Percentiles rank a stretch among this genome's conserved stretches.
phyloP scores from a whole-genome alignment of 805 yeast species.

The Schizosaccharomyces pombe region DNA sequence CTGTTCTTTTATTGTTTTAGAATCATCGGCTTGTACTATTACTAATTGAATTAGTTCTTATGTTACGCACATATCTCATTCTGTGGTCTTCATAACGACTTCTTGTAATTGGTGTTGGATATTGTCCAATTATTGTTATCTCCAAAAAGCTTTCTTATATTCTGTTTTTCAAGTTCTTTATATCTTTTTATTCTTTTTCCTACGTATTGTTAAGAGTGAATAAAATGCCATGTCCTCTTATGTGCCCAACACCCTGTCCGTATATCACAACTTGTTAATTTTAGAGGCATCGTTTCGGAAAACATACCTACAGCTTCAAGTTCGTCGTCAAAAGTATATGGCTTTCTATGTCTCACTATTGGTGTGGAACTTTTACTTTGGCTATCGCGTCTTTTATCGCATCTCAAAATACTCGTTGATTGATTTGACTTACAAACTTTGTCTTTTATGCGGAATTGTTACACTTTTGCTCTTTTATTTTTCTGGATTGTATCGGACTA shows the following conservation, averaged over 20 bases:
- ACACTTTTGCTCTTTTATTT: conserved; percentile 1
- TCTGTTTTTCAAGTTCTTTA: background rate
- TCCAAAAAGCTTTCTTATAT: background rate
- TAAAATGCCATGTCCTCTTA: background rate
- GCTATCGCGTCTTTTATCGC: background rate
- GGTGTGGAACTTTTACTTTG: background rate
- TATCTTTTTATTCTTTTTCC: background rate
- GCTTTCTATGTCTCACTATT: background rate
- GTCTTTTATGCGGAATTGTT: background rate
- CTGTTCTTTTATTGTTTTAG: too few species aligned
- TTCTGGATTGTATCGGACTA: background rate
- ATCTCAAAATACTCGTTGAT: background rate
- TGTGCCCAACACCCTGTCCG: background rate
- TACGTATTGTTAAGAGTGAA: background rate
- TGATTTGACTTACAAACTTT: background rate
- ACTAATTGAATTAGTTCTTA: too few species aligned
- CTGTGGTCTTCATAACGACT: too few species aligned
- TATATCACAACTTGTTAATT: conserved; percentile 2
- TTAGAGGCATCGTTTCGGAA: conserved; percentile 1
- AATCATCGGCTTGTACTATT: too few species aligned
- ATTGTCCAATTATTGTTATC: too few species aligned
- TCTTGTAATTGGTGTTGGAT: too few species aligned
- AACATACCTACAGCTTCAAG: background rate
- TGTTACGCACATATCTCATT: too few species aligned
- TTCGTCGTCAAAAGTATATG: background rate